Evolutionary conservation across 1,139 yeast species (phyloP).

Genomic region (Suhomyces chickasaworum): DNA sequence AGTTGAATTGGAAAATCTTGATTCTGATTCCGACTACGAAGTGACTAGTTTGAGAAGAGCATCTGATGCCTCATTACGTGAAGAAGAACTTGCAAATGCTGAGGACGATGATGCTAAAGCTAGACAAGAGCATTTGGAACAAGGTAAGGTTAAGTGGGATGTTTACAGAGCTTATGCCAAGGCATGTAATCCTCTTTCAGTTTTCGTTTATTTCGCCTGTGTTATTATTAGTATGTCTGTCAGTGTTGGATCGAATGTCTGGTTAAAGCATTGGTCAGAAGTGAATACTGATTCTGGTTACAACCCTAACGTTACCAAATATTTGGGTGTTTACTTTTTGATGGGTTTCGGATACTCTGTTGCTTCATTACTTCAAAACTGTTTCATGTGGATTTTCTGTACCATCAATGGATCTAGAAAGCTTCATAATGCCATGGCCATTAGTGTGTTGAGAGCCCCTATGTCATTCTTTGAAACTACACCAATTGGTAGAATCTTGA

Average conservation of each 20-base stretch:
- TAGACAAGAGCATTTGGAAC: slow-evolving; percentile 79
- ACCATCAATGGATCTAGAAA: slow-evolving; percentile 79
- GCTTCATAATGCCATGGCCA: slow-evolving; percentile 79
- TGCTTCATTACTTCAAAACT: slow-evolving; percentile 62
- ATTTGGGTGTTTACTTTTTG: slow-evolving; percentile 73
- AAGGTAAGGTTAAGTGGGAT: slow-evolving; percentile 91
- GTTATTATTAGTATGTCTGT: slow-evolving; percentile 60
- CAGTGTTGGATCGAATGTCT: slow-evolving; percentile 61
- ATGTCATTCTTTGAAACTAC: slow-evolving; percentile 98
- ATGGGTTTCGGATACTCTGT: slow-evolving; percentile 69
- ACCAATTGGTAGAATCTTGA: slow-evolving; percentile 91
- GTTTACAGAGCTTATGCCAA: slow-evolving; percentile 82
- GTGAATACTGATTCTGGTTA: slow-evolving; percentile 67
- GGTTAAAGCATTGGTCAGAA: slow-evolving; percentile 99
- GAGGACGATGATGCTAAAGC: slow-evolving; percentile 45
- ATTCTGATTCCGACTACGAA: slow-evolving; percentile 27
- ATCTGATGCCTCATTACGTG: slow-evolving; percentile 57
- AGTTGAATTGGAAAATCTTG: slow-evolving; percentile 14
- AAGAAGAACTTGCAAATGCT: slow-evolving; percentile 39
- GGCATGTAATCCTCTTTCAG: slow-evolving; percentile 82
- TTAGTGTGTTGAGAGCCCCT: slow-evolving; percentile 84
- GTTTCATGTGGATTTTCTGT: slow-evolving; percentile 80
- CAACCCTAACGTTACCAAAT: slow-evolving; percentile 70
- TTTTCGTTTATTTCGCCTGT: slow-evolving; percentile 54
- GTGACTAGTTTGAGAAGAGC: slow-evolving; percentile 66